Percentiles rank a stretch among this genome's conserved stretches.
Conservation (phyloP, 352 stramenopile species). For the Globisporangium rhizosaccharum region DNA sequence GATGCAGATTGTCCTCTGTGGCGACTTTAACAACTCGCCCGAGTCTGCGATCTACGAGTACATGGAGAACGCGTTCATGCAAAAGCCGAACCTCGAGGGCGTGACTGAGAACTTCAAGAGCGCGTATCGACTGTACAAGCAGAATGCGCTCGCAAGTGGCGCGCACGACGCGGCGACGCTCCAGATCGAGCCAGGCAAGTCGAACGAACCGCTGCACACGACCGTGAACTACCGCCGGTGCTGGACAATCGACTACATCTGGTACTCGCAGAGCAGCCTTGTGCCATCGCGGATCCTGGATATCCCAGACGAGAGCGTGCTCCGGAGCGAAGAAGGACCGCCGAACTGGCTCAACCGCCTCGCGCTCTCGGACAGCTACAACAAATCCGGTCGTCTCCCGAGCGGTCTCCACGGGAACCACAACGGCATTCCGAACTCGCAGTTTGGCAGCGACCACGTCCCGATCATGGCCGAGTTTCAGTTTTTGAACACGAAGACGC, state of each 20-base stretch:
- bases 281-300: conserved; percentile 57
- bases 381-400: conserved; percentile 50
- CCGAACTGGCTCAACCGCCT: conserved; percentile 74
- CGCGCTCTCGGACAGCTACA: conserved; percentile 65
- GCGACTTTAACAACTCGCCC: conserved; percentile 87
- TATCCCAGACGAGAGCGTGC: conserved; percentile 61
- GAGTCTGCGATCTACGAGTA: conserved; percentile 84
- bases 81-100: conserved; percentile 72
- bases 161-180: conserved; percentile 20
- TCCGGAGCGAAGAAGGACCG: conserved; percentile 72
- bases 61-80: conserved; percentile 86
- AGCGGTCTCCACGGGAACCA: conserved; percentile 72
- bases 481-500: conserved; percentile 40
- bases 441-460: conserved; percentile 81
- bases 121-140: conserved; percentile 62
- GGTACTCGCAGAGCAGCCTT: conserved; percentile 70
- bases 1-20: conserved; percentile 64
- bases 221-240: conserved; percentile 84
- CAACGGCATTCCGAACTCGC: conserved; percentile 85
- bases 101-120: conserved; percentile 65
- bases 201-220: conserved; percentile 74
- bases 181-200: conserved; percentile 31
- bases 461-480: conserved; percentile 84
- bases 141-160: conserved; percentile 35
- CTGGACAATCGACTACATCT: conserved; percentile 89